Evolutionary conservation across 1,284 basidiomycete genomes (phyloP), one percentile per base, ranked within the genome.

Genomic region (Calocybe gambosa): DNA sequence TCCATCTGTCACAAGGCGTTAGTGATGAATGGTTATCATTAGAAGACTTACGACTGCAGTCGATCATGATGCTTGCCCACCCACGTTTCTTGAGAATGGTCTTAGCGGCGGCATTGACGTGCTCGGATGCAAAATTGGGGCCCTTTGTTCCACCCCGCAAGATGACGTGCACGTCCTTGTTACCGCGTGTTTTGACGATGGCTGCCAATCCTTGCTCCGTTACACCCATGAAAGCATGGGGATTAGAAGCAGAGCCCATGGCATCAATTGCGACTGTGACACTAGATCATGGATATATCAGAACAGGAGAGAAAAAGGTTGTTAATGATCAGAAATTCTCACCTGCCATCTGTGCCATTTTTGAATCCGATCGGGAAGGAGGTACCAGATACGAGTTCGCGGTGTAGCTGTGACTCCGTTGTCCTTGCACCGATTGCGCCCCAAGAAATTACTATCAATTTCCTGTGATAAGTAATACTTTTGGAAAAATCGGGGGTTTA

Each of bases 331-430:
- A 21, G 45, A 38, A 23, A 23, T 47, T 13, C 73, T 60, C 54
- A 92, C 83, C 86, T 87, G 42, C 95, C 95, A 64, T 98, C 94
- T 4, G 95, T 98, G 45, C 94, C 94, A 66, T 99, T 99, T 70
- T 99, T 99, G 85, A 99, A 99, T n/a, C 95, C 90, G 52, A 92
- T 87, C 10, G 90, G 89, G 78, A 91, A 90, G 41, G 88, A 90
- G 25, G 87, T 80, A 61, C 89, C 90, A n/a, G 82, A 86, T 2
- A 91, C 89, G 42, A 95, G 84, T 69, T 96, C 93, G 50, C 93
- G 82, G 61, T 95, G 93, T 8, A 96, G 80, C 64, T 96, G 93
- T 3, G 85, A 89, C 67, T 96, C 89, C 46, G 95, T 99, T 12
- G 95, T 99, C 46, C 95, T 79, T 1, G 96, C 95, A 36, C 95